Evolutionary conservation across 352 stramenopile genomes (phyloP).

Genomic region (Pythium periplocum): DNA sequence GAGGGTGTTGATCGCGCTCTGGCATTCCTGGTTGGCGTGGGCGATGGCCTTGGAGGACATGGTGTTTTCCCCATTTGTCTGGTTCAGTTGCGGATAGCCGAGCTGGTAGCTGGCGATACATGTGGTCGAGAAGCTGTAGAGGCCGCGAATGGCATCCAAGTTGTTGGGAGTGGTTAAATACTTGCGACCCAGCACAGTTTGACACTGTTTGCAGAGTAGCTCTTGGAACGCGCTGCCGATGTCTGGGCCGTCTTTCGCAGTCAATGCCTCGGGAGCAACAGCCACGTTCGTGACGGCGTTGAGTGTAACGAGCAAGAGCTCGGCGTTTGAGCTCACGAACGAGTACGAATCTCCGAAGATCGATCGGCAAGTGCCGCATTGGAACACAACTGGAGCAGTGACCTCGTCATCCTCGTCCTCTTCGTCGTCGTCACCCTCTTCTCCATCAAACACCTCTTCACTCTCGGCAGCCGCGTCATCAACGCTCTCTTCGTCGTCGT

Average conservation of each 20-base stretch:
- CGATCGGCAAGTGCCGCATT: slow-evolving; percentile 76
- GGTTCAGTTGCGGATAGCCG: slow-evolving; percentile 44
- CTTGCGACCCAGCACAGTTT: slow-evolving; percentile 66
- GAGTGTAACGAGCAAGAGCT: slow-evolving; percentile 70
- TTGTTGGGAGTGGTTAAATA: slow-evolving; percentile 66
- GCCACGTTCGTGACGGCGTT: slow-evolving; percentile 68
- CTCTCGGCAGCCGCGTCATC: slow-evolving; percentile 27
- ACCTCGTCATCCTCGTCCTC: slow-evolving; percentile 49
- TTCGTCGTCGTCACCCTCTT: slow-evolving; percentile 23
- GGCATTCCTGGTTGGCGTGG: slow-evolving; percentile 23
- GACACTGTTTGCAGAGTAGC: slow-evolving; percentile 74
- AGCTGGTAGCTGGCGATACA: slow-evolving; percentile 75
- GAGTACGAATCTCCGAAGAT: slow-evolving; percentile 84
- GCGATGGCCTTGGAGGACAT: slow-evolving; percentile 21
- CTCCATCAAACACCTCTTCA: slow-evolving; percentile 14
- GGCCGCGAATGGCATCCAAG: slow-evolving; percentile 57
- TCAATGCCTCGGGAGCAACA: slow-evolving; percentile 34
- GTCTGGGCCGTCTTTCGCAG: slow-evolving; percentile 41
- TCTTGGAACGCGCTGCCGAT: slow-evolving; percentile 70
- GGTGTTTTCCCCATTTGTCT: slow-evolving; percentile 12
- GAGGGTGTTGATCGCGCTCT: slow-evolving; percentile 30
- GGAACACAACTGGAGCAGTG: slow-evolving; percentile 71
- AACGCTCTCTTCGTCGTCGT: slow-evolving; percentile 13
- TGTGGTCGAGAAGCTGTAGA: slow-evolving; percentile 73
- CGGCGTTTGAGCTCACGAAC: slow-evolving; percentile 70